Percentiles rank a stretch among this genome's conserved stretches.
Evolutionary conservation across 31 red algal genomes (phyloP).

Genomic region (Pterothamnion heteromorphum): DNA sequence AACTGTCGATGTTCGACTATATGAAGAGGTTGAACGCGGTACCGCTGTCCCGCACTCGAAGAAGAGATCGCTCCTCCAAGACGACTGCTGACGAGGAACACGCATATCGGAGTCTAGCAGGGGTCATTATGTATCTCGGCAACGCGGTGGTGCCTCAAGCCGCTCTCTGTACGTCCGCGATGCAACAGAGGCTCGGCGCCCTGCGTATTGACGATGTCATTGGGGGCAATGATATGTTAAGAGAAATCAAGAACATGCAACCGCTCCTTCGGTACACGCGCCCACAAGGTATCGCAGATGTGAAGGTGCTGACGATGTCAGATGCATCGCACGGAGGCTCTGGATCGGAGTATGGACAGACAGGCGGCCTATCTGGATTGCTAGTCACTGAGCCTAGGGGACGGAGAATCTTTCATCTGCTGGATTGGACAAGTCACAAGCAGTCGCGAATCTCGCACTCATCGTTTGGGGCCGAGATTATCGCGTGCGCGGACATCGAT

Average conservation of each 20-base stretch:
- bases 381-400: not conserved
- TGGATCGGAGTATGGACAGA: not conserved
- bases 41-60: too few relatives aligned
- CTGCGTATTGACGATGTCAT: not conserved
- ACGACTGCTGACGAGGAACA: not conserved
- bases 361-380: not conserved
- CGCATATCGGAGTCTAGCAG: not conserved
- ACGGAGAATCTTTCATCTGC: conserved; percentile 5
- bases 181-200: conserved; percentile 25
- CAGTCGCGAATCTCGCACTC: not conserved
- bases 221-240: conserved; percentile 23
- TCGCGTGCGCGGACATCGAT: conserved; percentile 14
- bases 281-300: not conserved
- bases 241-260: not conserved
- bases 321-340: not conserved
- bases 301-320: not conserved
- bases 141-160: not conserved
- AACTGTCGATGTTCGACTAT: not conserved
- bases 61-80: too few relatives aligned
- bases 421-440: not conserved
- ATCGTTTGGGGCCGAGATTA: conserved; percentile 42
- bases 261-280: not conserved
- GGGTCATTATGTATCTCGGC: conserved; percentile 26
- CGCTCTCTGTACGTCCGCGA: not conserved
- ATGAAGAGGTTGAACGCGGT: not conserved